Base-by-base conservation (phyloP, 805 yeast species). In the Saccharomycopsis fodiens region DNA sequence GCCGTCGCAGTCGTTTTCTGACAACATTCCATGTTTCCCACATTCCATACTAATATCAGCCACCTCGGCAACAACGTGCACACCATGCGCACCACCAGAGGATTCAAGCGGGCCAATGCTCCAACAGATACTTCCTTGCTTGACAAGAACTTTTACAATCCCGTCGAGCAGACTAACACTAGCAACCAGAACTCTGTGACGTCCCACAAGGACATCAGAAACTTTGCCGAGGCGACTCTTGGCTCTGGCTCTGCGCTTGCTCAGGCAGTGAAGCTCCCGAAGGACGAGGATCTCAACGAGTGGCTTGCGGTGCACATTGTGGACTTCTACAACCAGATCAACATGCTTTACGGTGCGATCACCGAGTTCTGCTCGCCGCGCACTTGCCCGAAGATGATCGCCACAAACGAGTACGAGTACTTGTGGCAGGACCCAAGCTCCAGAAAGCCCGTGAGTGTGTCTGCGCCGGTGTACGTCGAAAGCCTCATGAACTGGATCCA, bases 281-380 rank as follows among this genome's bases (percentile, higher is more conserved):
- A 76, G 55, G 97, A 93, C 50, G 98, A 91, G 63, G 93, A 86
- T 57, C 59, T 79, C 45, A 82, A 83, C 56, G 98, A 91, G 62
- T 91, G 98, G 98, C 65, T 91, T 46, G 97, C 98, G 0, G 95
- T 89, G 10, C 96, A 91, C 61, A 93, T 91, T n/a, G 97, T 89
- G 15, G 97, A 91, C 63, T 93, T 91, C 60, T 91, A 85, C 66
- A 89, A 89, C 61, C 98, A 91, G 61, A 82, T 91, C 54, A 91
- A 91, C 64, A 93, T 91, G 98, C 69, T 91, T 5, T 91, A 93
- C 57, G 96, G 97, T 7, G 79, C 97, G 3, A 85, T 93, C 53
- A 91, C 97, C 1, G 96, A 88, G 65, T 89, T 93, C 59, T 93
- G 99, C 62, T 87, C 97, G 0, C 97, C 97, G 2, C 63, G 68